Conservation (phyloP, 2,329 filamentous ascomycete genomes). For the Escovopsis weberi region DNA sequence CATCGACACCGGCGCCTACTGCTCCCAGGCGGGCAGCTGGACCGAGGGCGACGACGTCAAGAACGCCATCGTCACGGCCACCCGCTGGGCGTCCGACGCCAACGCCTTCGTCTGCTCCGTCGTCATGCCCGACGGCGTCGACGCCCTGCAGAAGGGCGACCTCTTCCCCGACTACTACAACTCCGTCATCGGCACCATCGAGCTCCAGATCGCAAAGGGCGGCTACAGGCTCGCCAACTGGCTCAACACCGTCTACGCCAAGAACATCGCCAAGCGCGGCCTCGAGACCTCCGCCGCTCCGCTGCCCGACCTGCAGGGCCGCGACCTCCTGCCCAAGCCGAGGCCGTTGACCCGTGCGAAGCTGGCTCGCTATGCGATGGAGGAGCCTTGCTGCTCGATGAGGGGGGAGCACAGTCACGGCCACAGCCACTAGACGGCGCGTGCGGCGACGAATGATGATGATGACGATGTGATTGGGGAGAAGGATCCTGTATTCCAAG, state of each 20-base stretch:
- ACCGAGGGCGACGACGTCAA: conserved; percentile 19
- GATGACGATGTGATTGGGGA: too few species aligned
- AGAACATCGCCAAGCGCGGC: conserved; percentile 8
- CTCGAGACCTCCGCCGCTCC: neutral
- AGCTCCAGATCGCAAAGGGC: conserved; percentile 30
- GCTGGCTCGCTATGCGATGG: conserved; percentile 13
- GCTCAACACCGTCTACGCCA: conserved; percentile 14
- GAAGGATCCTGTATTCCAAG: too few species aligned
- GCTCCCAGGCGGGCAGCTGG: conserved; percentile 21
- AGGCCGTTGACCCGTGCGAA: conserved; percentile 14
- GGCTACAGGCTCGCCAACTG: conserved; percentile 22
- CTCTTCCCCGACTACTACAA: conserved; percentile 26
- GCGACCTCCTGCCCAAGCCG: conserved; percentile 12
- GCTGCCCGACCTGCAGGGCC: conserved; percentile 10
- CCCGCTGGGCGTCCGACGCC: conserved; percentile 26
- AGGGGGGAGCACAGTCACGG: conserved; percentile 6
- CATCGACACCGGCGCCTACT: conserved; percentile 24
- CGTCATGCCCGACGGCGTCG: conserved; percentile 23
- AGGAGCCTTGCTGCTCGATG: conserved; percentile 8
- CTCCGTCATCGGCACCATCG: conserved; percentile 22
- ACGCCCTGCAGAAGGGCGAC: conserved; percentile 24
- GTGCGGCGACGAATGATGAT: too few species aligned
- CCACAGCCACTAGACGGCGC: too few species aligned
- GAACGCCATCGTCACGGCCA: conserved; percentile 17
- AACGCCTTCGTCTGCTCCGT: conserved; percentile 29